These are phyloP conservation scores for Colletotrichum orbiculare DNA, from an alignment of 2,329 filamentous ascomycete species.

Conservation along the genomic window DNA sequence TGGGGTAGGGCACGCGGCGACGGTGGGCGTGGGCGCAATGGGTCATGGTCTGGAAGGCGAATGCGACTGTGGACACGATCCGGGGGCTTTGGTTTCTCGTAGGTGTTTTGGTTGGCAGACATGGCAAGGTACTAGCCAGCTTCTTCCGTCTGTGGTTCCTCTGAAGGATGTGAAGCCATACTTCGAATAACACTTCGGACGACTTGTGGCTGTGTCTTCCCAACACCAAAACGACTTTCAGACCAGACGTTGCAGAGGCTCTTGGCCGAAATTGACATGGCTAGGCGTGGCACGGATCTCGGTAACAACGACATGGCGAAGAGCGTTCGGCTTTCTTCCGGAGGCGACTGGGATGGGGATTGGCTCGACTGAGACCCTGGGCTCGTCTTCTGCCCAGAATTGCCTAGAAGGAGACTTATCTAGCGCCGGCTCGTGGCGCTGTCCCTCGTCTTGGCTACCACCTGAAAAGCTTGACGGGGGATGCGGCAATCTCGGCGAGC, in stretches of 20 bases:
- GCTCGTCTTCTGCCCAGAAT: not conserved
- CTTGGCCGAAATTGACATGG: not conserved
- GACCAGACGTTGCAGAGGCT: no score
- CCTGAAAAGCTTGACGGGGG: conserved; percentile 13
- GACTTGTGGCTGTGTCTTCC: not conserved
- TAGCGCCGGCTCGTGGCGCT: conserved; percentile 10
- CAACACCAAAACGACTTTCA: not conserved
- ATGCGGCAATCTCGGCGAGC: conserved; percentile 5
- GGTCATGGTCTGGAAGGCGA: conserved; percentile 10
- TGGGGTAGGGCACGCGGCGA: conserved; percentile 3
- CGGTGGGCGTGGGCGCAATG: conserved; percentile 20
- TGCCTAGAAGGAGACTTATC: not conserved
- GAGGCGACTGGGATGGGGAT: not conserved
- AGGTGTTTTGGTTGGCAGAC: conserved; percentile 9
- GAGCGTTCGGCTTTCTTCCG: conserved; percentile 8
- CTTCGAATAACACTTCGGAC: not conserved
- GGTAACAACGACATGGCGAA: conserved; percentile 10
- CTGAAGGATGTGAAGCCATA: not conserved
- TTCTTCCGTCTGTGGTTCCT: not conserved
- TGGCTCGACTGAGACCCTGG: not conserved
- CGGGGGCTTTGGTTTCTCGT: conserved; percentile 4
- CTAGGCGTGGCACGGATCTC: conserved; percentile 1
- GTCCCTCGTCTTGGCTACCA: conserved; percentile 2
- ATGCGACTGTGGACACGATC: conserved; percentile 1
- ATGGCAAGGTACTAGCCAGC: not conserved